Conservation (phyloP, 1,284 basidiomycete species). For the Mycosarcoma maydis region DNA sequence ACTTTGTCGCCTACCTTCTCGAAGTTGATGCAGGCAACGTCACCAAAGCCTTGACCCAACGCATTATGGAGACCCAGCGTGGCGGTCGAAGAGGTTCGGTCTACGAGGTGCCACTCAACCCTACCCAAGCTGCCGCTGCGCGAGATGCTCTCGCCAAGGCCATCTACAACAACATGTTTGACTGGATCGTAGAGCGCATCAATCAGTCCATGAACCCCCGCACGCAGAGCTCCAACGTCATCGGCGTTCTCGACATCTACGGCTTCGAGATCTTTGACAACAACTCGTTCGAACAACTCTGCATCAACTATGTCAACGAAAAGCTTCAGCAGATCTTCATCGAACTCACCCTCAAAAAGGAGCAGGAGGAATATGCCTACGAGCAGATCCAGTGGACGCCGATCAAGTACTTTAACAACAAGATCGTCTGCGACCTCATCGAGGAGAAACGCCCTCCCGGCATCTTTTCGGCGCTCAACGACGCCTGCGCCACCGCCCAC, state of each 20-base stretch:
- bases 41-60: conserved; percentile 84
- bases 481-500: conserved; percentile 97
- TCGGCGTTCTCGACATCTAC: conserved; percentile 93
- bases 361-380: conserved; percentile 98
- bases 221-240: conserved; percentile 76
- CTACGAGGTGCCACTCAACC: conserved; percentile 95
- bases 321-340: conserved; percentile 97
- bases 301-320: conserved; percentile 99
- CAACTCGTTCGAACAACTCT: conserved; percentile 98
- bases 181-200: conserved; percentile 97
- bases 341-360: conserved; percentile 96
- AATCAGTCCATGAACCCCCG: conserved; percentile 95
- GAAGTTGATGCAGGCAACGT: conserved; percentile 82
- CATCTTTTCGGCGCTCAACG: conserved; percentile 96
- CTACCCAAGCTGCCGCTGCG: conserved; percentile 86
- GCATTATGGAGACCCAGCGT: conserved; percentile 83
- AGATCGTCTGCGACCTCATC: conserved; percentile 95
- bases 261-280: conserved; percentile 98
- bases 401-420: conserved; percentile 74
- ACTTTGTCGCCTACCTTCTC: conserved; percentile 94
- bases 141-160: conserved; percentile 94
- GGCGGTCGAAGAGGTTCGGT: conserved; percentile 90
- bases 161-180: conserved; percentile 98
- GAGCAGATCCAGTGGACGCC: conserved; percentile 99
- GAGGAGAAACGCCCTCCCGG: conserved; percentile 96